Percentiles rank a stretch among this genome's conserved stretches.
Evolutionary conservation across 495 filamentous ascomycete genomes (phyloP).

Genomic region (Aspergillus haitiensis): DNA sequence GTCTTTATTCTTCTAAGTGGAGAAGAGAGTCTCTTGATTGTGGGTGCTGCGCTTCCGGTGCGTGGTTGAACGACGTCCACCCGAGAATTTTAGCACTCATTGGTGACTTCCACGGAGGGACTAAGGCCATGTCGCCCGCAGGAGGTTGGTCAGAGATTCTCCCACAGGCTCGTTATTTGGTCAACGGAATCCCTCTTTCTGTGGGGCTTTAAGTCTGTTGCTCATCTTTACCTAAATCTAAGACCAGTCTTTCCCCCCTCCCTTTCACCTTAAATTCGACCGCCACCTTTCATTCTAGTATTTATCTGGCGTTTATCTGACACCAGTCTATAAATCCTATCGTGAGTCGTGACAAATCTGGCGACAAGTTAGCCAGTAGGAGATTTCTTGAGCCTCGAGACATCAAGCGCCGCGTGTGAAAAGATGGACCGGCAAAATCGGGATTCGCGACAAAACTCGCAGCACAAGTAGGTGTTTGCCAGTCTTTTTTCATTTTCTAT

Average conservation of each 20-base stretch:
- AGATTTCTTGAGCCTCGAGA: neutral
- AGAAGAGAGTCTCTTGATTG: slow-evolving; percentile 5
- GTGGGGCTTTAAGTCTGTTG: slow-evolving; percentile 9
- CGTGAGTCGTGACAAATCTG: neutral
- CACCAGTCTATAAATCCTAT: neutral
- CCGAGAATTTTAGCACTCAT: slow-evolving; percentile 2
- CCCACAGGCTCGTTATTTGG: slow-evolving; percentile 6
- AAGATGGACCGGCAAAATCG: slow-evolving; percentile 10
- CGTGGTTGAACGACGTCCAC: slow-evolving; percentile 1
- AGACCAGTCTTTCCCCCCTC: neutral
- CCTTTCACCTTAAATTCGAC: neutral
- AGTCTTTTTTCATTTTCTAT: neutral
- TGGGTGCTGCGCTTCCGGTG: neutral
- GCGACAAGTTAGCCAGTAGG: neutral
- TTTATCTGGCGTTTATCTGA: neutral
- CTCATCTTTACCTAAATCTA: neutral
- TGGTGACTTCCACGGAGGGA: slow-evolving; percentile 6
- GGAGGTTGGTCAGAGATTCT: slow-evolving; percentile 10
- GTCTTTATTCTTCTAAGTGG: neutral
- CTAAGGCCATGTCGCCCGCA: slow-evolving; percentile 3
- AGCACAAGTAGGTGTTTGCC: slow-evolving; percentile 10
- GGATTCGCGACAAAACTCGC: neutral
- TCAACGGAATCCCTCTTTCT: slow-evolving; percentile 1
- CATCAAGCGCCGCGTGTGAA: neutral
- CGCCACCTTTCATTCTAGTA: neutral